Percentiles rank a stretch among this genome's conserved stretches.
Evolutionary conservation across 805 yeast genomes (phyloP).

Genomic region (Sungouiozyma intestinalis): DNA sequence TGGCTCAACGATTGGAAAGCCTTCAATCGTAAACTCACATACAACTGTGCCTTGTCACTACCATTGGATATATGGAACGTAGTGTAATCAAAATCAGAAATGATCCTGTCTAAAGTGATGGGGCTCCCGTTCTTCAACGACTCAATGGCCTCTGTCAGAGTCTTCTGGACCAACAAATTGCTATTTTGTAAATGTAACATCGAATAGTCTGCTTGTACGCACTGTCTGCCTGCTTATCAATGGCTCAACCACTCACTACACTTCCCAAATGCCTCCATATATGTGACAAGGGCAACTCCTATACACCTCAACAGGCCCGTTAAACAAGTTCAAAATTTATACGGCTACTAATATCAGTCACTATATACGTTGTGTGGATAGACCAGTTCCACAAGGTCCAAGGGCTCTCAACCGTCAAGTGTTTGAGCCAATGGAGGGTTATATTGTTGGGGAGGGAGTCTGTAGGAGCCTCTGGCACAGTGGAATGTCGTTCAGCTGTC

Average conservation of each 20-base stretch:
- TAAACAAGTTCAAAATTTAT: neutral
- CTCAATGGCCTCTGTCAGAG: constrained; percentile 51
- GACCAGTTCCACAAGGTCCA: too few species aligned
- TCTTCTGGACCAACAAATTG: constrained; percentile 71
- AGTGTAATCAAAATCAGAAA: constrained; percentile 93
- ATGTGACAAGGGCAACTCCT: too few species aligned
- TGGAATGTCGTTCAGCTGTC: neutral
- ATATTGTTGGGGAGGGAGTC: too few species aligned
- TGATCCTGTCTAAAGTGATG: constrained; percentile 61
- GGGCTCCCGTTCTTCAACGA: constrained; percentile 21
- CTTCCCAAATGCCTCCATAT: too few species aligned
- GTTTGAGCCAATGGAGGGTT: too few species aligned
- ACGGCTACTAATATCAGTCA: neutral
- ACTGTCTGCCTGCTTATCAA: too few species aligned
- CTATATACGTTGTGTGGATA: neutral
- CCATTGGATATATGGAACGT: constrained; percentile 74
- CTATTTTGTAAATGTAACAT: constrained; percentile 85
- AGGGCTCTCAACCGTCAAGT: too few species aligned
- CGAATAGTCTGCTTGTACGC: too few species aligned
- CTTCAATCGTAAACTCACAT: constrained; percentile 24
- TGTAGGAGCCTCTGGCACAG: too few species aligned
- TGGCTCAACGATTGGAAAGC: constrained; percentile 23
- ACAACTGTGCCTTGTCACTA: constrained; percentile 37
- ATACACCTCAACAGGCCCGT: too few species aligned
- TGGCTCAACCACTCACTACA: too few species aligned